These are phyloP conservation scores for Speleostelium caveatum DNA, from an alignment of 78 protist genomes.

Conservation along the genomic window DNA sequence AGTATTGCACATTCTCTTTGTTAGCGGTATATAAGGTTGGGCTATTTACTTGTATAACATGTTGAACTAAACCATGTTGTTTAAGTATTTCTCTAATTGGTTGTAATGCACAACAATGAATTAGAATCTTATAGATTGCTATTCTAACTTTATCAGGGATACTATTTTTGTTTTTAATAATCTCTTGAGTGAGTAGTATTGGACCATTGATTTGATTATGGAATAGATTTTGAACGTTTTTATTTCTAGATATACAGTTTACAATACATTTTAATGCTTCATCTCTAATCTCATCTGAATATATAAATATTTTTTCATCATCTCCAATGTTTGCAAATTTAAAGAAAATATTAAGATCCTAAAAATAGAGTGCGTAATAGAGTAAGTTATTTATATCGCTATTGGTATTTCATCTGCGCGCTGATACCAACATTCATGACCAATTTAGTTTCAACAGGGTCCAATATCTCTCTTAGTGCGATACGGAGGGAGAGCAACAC, in stretches of 20 bases:
- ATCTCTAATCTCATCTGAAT: conserved; percentile 54
- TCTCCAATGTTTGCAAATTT: conserved; percentile 76
- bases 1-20: too few species aligned
- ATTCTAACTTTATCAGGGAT: conserved; percentile 17
- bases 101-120: conserved; percentile 32
- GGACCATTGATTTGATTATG: conserved; percentile 36
- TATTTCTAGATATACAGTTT: conserved; percentile 40
- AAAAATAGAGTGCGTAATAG: neutral
- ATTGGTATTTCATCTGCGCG: neutral
- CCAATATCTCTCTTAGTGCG: conserved; percentile 25
- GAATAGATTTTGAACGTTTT: conserved; percentile 14
- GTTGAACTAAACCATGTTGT: conserved; percentile 27
- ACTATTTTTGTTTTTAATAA: neutral
- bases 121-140: conserved; percentile 50
- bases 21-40: too few species aligned
- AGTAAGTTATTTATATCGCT: neutral
- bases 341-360: conserved; percentile 34
- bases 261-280: conserved; percentile 49
- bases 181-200: neutral
- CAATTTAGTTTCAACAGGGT: neutral
- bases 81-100: neutral
- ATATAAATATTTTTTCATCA: conserved; percentile 27
- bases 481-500: conserved; percentile 37
- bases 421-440: neutral
- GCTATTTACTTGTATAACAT: neutral